Conservation (phyloP, 106 monocot species). For the Phalaenopsis aphrodite region DNA sequence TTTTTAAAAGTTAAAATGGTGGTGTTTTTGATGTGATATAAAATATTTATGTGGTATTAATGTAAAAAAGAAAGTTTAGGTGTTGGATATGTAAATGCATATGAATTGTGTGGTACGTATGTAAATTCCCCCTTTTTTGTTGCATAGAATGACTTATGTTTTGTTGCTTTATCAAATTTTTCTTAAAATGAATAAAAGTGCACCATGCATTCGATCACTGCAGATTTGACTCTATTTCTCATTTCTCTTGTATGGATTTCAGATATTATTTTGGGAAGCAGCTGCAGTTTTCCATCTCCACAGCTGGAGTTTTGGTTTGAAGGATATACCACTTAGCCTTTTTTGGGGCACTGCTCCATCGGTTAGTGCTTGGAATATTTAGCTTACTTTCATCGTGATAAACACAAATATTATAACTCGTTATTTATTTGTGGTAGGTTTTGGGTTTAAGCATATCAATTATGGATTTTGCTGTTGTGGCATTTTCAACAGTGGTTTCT, state of each 20-base stretch:
- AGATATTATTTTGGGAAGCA: conserved; percentile 64
- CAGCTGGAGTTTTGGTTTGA: conserved; percentile 15
- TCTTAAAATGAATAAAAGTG: neutral
- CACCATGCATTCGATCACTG: neutral
- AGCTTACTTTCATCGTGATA: neutral
- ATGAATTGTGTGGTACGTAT: too few species aligned
- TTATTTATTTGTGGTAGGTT: conserved; percentile 24
- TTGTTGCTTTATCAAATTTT: neutral
- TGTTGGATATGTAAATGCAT: too few species aligned
- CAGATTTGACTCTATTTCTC: neutral
- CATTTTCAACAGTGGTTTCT: conserved; percentile 57
- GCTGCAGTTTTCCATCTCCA: conserved; percentile 16
- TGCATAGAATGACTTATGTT: neutral
- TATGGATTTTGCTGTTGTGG: conserved; percentile 38
- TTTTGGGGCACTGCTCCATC: conserved; percentile 25
- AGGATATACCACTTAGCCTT: conserved; percentile 25
- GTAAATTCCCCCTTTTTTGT: too few species aligned
- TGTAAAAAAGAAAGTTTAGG: too few species aligned
- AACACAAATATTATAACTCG: neutral
- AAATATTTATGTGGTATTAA: too few species aligned
- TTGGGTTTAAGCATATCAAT: conserved; percentile 41
- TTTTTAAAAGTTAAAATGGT: too few species aligned
- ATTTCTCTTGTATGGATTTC: conserved; percentile 1
- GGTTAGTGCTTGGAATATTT: conserved; percentile 23
- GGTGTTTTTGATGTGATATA: too few species aligned